phyloP scores from a whole-genome alignment of 1,139 yeast genomes.

The Trichomonascaceae sp. region DNA sequence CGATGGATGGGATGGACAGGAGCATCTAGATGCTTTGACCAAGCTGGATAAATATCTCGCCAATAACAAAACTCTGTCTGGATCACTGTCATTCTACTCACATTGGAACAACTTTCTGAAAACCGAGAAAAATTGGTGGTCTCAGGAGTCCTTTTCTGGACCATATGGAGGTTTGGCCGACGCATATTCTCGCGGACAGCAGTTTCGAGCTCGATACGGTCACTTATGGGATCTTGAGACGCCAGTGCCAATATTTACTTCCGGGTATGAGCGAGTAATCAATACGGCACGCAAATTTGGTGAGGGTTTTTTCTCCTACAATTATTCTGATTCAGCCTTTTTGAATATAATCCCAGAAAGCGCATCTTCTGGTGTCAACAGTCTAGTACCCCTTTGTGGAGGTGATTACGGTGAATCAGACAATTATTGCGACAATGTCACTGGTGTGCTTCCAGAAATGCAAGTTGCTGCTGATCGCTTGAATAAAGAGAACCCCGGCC shows the following conservation, averaged over 20 bases:
- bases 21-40: conserved; percentile 16
- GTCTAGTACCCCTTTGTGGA: conserved; percentile 34
- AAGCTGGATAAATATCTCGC: conserved; percentile 14
- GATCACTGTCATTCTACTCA: conserved; percentile 36
- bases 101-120: conserved; percentile 33
- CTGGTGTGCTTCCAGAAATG: conserved; percentile 25
- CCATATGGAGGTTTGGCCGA: conserved; percentile 34
- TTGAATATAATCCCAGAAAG: conserved; percentile 36
- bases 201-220: conserved; percentile 33
- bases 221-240: conserved; percentile 32
- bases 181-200: conserved; percentile 30
- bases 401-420: conserved; percentile 12
- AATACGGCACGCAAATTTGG: conserved; percentile 38
- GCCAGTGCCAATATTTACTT: conserved; percentile 34
- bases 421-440: conserved; percentile 4
- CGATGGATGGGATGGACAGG: conserved; percentile 19
- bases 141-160: conserved; percentile 30
- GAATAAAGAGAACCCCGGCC: conserved; percentile 38
- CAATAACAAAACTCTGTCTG: conserved; percentile 24
- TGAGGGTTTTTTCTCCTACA: conserved; percentile 38
- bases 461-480: conserved; percentile 38
- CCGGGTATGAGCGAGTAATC: conserved; percentile 38
- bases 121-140: conserved; percentile 24
- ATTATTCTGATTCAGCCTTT: conserved; percentile 33
- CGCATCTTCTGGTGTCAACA: conserved; percentile 36